Evolutionary conservation across 148 eudicot species (phyloP).

Genomic region (Chenopodium album): DNA sequence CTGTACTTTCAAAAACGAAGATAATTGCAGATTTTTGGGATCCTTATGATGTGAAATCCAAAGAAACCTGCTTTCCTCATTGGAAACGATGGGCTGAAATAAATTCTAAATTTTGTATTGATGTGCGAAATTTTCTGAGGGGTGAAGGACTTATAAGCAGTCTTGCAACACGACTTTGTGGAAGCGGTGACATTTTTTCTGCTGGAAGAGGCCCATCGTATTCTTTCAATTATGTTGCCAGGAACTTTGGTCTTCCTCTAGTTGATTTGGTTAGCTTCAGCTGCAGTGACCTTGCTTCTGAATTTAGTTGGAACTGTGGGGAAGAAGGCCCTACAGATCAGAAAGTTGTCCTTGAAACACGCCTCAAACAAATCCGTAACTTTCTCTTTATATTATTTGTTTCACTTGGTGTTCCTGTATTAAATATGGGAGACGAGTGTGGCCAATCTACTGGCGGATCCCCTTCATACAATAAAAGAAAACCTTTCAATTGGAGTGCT

Average conservation of each 20-base stretch:
- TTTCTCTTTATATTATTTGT: slow-evolving; percentile 69
- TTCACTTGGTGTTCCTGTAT: slow-evolving; percentile 85
- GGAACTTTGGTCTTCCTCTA: slow-evolving; percentile 71
- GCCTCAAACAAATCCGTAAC: slow-evolving; percentile 89
- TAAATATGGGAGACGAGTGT: slow-evolving; percentile 98
- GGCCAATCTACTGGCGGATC: slow-evolving; percentile 87
- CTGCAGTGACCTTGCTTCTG: slow-evolving; percentile 40
- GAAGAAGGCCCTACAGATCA: slow-evolving; percentile 87
- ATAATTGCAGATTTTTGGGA: slow-evolving; percentile 85
- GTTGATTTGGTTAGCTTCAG: slow-evolving; percentile 96
- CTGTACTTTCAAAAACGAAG: slow-evolving; percentile 76
- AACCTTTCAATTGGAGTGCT: slow-evolving; percentile 70
- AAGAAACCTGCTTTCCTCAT: slow-evolving; percentile 65
- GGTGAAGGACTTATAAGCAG: slow-evolving; percentile 68
- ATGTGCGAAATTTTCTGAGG: slow-evolving; percentile 70
- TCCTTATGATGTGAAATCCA: slow-evolving; percentile 41
- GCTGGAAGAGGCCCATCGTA: slow-evolving; percentile 80
- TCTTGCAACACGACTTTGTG: slow-evolving; percentile 93
- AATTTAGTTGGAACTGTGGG: slow-evolving; percentile 96
- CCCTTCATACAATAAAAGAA: slow-evolving; percentile 45
- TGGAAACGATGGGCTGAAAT: slow-evolving; percentile 99
- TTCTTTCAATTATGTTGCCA: slow-evolving; percentile 72
- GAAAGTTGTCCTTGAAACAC: slow-evolving; percentile 55
- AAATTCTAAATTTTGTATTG: slow-evolving; percentile 55
- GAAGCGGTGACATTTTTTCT: slow-evolving; percentile 79